Evolutionary conservation across 2,329 filamentous ascomycete species (phyloP).

Genomic region (Neoascochyta sp.): DNA sequence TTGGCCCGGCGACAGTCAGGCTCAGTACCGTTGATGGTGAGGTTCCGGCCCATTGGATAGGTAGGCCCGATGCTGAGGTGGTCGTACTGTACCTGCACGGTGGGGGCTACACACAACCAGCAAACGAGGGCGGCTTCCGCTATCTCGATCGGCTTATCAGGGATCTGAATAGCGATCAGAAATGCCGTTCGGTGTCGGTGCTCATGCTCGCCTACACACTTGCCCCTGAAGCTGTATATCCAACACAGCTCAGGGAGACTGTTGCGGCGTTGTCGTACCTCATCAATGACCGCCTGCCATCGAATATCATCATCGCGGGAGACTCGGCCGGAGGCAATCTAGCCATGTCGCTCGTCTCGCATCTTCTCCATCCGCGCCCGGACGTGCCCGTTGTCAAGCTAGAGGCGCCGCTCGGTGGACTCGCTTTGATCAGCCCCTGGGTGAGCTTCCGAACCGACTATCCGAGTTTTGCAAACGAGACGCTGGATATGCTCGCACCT

Average conservation of each 20-base stretch:
- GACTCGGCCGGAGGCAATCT: conserved; percentile 14
- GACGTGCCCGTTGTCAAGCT: conserved; percentile 14
- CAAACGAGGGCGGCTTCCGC: conserved; percentile 9
- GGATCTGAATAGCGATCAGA: conserved; percentile 8
- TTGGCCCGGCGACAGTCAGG: conserved; percentile 10
- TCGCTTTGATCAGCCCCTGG: conserved; percentile 15
- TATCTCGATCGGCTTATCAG: conserved; percentile 9
- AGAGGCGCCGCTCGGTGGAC: conserved; percentile 6
- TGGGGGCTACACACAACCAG: conserved; percentile 19
- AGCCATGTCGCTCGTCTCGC: conserved; percentile 18
- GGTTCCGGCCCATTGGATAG: conserved; percentile 23
- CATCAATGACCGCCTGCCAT: conserved; percentile 10
- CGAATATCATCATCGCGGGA: conserved; percentile 10
- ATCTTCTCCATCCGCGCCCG: conserved; percentile 22
- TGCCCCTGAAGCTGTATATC: conserved; percentile 17
- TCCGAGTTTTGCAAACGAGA: conserved; percentile 13
- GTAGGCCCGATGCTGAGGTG: conserved; percentile 13
- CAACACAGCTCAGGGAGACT: conserved; percentile 20
- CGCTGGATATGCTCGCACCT: conserved; percentile 8
- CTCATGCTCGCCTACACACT: conserved; percentile 21
- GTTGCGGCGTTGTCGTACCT: conserved; percentile 15
- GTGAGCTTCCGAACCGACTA: conserved; percentile 14
- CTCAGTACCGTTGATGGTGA: conserved; percentile 4
- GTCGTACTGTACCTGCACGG: conserved; percentile 24
- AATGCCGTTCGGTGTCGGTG: conserved; percentile 9